Evolutionary conservation across 257 asterid species (phyloP), one percentile per base, ranked within the genome.

Genomic region (Fraxinus pennsylvanica): DNA sequence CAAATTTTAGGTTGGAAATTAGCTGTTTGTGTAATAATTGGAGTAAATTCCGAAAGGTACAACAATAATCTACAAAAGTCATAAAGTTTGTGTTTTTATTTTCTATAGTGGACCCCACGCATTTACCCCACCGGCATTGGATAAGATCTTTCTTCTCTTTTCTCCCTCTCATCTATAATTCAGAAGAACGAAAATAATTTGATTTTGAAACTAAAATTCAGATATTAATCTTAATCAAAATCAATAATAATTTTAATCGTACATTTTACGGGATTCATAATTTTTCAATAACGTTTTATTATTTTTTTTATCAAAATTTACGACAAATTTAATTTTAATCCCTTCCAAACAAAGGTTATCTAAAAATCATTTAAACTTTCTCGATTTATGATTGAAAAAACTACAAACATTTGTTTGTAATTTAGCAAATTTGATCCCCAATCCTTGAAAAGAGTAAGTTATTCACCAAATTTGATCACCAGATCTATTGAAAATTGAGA

Each of bases 161-260:
- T 71, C 74, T 67, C 27, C 27, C 86, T 72, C 81, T 72, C 86
- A 68, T 72, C 84, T 74, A 76, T 76, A 54, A 79, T 83, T 65
- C 72, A 47, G 61, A 19, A n/a, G 6, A 17, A n/a, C 5, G 66
- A 57, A 57, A 57, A 7, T 39, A 39, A 39, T 12, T 39, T 13
- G 45, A 39, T 39, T 10, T 10, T 47, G 14, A 14, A 47, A 39
- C 14, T 14, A 47, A 47, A 47, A 47, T 47, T 39, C 45, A 8
- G 45, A 33, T 33, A 33, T 47, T 9, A 14, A 47, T 47, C n/a
- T 47, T 13, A 47, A 13, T 47, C 57, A 14, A 47, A 10, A 47
- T 47, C n/a, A 47, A 13, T 14, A 33, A 33, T 33, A 33, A 33
- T 33, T 33, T 33, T 33, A 33, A 33, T 33, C 4, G 6, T 33